phyloP scores from a whole-genome alignment of 768 basidiomycete genomes.

The Melanogaster broomeanus region DNA sequence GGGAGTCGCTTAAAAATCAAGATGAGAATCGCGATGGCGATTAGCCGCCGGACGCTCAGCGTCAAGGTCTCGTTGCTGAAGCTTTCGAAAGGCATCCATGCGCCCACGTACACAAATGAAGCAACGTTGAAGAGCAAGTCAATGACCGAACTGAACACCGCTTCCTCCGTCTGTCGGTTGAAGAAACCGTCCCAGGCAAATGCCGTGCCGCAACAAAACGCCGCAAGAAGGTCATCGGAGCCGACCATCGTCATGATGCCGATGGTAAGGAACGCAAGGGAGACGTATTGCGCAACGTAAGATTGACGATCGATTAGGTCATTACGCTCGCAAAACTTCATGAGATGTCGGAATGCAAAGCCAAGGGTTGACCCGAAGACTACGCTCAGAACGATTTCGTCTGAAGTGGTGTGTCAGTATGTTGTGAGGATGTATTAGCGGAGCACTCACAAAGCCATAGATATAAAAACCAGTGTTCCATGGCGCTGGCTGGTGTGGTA shows the following conservation, averaged over 20 bases:
- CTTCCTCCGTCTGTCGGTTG: slow-evolving; percentile 91
- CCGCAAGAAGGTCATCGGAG: slow-evolving; percentile 91
- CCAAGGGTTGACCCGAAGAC: slow-evolving; percentile 77
- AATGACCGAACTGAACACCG: slow-evolving; percentile 94
- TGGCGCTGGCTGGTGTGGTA: slow-evolving; percentile 54
- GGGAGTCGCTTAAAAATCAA: slow-evolving; percentile 84
- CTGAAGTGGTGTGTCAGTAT: slow-evolving; percentile 38
- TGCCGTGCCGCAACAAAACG: slow-evolving; percentile 92
- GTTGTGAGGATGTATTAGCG: background rate
- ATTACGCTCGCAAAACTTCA: slow-evolving; percentile 88
- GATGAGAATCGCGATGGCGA: slow-evolving; percentile 82
- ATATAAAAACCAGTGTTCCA: slow-evolving; percentile 85
- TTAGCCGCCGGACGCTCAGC: slow-evolving; percentile 79
- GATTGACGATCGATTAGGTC: slow-evolving; percentile 93
- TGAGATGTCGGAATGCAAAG: slow-evolving; percentile 79
- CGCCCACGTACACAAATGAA: slow-evolving; percentile 94
- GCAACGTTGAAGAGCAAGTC: slow-evolving; percentile 95
- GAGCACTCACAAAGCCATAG: slow-evolving; percentile 78
- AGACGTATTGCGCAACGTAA: slow-evolving; percentile 90
- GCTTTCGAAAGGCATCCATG: slow-evolving; percentile 91
- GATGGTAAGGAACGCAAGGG: slow-evolving; percentile 80
- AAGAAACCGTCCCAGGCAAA: slow-evolving; percentile 98
- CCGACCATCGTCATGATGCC: slow-evolving; percentile 85
- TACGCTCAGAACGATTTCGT: slow-evolving; percentile 76
- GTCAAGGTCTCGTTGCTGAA: slow-evolving; percentile 70